Evolutionary conservation across 139 green algal genomes (phyloP).

Genomic region (Astrephomene gubernaculifera): DNA sequence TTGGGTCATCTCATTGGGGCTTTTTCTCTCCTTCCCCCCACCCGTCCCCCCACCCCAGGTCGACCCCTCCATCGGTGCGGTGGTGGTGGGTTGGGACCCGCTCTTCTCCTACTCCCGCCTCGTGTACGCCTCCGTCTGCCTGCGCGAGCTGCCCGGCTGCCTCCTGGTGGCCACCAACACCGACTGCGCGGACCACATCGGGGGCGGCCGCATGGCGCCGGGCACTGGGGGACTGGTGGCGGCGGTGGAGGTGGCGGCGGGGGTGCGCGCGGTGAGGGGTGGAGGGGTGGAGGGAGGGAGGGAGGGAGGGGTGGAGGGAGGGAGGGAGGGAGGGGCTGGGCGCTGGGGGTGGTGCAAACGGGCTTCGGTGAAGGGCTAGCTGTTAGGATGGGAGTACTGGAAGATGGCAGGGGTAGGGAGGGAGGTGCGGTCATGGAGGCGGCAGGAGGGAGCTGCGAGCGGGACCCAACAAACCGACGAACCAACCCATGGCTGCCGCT

Average conservation of each 20-base stretch:
- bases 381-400: too few relatives aligned
- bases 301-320: neutral
- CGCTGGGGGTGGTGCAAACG: too few relatives aligned
- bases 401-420: neutral
- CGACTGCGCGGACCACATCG: slow-evolving; percentile 65
- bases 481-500: too few relatives aligned
- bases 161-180: slow-evolving; percentile 77
- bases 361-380: too few relatives aligned
- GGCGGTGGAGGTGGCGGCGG: slow-evolving; percentile 60
- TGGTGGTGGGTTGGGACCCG: slow-evolving; percentile 75
- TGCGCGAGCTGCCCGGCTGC: slow-evolving; percentile 69
- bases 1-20: too few relatives aligned
- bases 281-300: neutral
- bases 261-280: slow-evolving; percentile 50
- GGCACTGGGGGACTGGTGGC: slow-evolving; percentile 71
- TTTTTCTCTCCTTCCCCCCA: neutral
- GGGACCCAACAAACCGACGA: too few relatives aligned
- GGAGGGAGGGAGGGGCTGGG: neutral
- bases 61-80: slow-evolving; percentile 67
- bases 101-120: slow-evolving; percentile 67
- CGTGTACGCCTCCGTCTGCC: slow-evolving; percentile 48
- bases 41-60: slow-evolving; percentile 47
- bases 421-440: neutral
- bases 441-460: neutral
- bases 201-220: slow-evolving; percentile 73